Evolutionary conservation across 108 stramenopile species (phyloP).

Genomic region (Cylindrotheca fusiformis): DNA sequence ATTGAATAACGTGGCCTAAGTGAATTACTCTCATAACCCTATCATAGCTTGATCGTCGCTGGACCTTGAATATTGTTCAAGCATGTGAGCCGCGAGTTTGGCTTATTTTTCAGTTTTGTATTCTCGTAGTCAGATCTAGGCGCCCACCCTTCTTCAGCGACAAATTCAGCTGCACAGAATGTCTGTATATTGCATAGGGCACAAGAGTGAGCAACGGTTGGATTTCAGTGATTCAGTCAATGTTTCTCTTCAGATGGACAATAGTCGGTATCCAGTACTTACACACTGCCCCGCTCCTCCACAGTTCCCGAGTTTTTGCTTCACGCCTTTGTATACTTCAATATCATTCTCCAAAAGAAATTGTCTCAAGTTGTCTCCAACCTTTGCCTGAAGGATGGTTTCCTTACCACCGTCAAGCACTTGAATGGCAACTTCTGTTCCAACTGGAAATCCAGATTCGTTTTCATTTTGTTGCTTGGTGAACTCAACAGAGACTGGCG

Average conservation of each 20-base stretch:
- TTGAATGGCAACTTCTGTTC: slow-evolving; percentile 56
- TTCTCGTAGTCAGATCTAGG: slow-evolving; percentile 71
- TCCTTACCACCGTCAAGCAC: slow-evolving; percentile 55
- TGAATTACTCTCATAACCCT: neutral
- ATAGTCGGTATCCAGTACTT: neutral
- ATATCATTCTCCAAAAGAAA: slow-evolving; percentile 61
- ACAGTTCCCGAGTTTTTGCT: slow-evolving; percentile 77
- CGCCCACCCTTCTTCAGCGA: slow-evolving; percentile 61
- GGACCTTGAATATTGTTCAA: slow-evolving; percentile 82
- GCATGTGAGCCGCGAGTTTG: slow-evolving; percentile 56
- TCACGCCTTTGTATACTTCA: slow-evolving; percentile 76
- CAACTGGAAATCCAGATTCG: slow-evolving; percentile 38
- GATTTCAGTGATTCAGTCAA: no score
- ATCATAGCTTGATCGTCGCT: slow-evolving; percentile 50
- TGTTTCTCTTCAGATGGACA: no score
- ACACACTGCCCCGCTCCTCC: slow-evolving; percentile 36
- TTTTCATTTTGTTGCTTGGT: slow-evolving; percentile 10
- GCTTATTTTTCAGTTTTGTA: slow-evolving; percentile 46
- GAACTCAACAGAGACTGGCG: slow-evolving; percentile 57
- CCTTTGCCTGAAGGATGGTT: slow-evolving; percentile 49
- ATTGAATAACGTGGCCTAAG: neutral
- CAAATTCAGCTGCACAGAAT: slow-evolving; percentile 75
- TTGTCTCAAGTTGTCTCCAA: slow-evolving; percentile 80
- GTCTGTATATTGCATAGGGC: slow-evolving; percentile 75
- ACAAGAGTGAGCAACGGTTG: slow-evolving; percentile 44